These are phyloP conservation scores for Gracilaria gracilis DNA, from an alignment of 23 red algal species.

Conservation along the genomic window DNA sequence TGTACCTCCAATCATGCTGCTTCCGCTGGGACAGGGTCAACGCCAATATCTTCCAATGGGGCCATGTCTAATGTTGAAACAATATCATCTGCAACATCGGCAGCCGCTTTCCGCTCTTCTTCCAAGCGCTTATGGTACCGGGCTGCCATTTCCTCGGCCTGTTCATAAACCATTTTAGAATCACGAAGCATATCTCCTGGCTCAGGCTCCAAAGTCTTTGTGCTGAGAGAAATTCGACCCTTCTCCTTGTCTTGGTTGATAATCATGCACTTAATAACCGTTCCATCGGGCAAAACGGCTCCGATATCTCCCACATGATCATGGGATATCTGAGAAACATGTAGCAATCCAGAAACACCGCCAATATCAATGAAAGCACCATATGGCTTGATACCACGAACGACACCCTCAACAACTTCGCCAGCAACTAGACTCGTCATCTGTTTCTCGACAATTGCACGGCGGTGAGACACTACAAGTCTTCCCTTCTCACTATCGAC, in stretches of 20 bases:
- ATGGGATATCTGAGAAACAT: slow-evolving; percentile 99
- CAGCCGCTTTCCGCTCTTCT: slow-evolving; percentile 81
- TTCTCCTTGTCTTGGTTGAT: slow-evolving; percentile 95
- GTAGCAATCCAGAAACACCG: slow-evolving; percentile 91
- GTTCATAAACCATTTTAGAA: slow-evolving; percentile 84
- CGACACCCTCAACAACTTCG: slow-evolving; percentile 83
- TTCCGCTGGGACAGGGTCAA: slow-evolving; percentile 65
- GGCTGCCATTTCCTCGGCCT: slow-evolving; percentile 90
- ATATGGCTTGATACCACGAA: slow-evolving; percentile 96
- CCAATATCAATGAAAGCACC: slow-evolving; percentile 96
- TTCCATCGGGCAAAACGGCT: slow-evolving; percentile 68
- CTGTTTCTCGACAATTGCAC: slow-evolving; percentile 86
- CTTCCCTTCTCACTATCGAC: slow-evolving; percentile 84
- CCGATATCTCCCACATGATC: slow-evolving; percentile 91
- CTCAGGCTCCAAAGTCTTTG: slow-evolving; percentile 95
- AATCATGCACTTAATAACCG: slow-evolving; percentile 90
- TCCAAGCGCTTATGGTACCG: slow-evolving; percentile 88
- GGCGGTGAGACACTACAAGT: slow-evolving; percentile 93
- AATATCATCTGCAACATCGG: slow-evolving; percentile 95
- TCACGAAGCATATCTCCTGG: slow-evolving; percentile 96
- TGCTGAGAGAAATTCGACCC: slow-evolving; percentile 93
- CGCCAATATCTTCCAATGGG: slow-evolving; percentile 76
- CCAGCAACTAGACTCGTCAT: slow-evolving; percentile 84
- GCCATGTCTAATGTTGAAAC: slow-evolving; percentile 94
- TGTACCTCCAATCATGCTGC: slow-evolving; percentile 14